Base-by-base conservation (phyloP, 768 basidiomycete species). In the Auricularia cornea region DNA sequence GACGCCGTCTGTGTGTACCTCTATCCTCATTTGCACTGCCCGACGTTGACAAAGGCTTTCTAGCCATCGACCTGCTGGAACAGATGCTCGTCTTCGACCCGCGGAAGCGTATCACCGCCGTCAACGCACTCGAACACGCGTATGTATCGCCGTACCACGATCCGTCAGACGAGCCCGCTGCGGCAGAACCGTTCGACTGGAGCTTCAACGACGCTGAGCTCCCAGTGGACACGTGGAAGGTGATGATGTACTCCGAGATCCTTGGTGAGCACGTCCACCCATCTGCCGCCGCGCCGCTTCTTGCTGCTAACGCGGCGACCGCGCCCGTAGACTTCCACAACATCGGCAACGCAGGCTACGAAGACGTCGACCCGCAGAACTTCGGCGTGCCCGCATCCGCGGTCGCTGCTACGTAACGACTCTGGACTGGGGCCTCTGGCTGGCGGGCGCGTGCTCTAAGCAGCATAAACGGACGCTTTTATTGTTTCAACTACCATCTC, bases 211-310 rank as follows among this genome's bases (percentile, higher is more conserved):
- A 99, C 67, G 97, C 97, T 23, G 97, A 99, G 74, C 81, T 99
- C 54, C 97, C 97, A 0, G 91, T 98, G 12, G 97, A 99, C 71
- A 96, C 93, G 1, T 99, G 97, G 97, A 98, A 98, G 78, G 96
- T 97, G 72, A 99, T 99, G 97, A 99, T 99, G 96, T 98, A 98
- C 80, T 90, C 88, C 70, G 96, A 99, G 77, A 98, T 98, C 67
- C 80, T 98, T 14, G 94, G 94, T 94, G 70, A 66, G 88, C 75
- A 4, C 4, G 23, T 5, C 29, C 3, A 54, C 29, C 10, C 1
- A n/a, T n/a, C 26, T 10, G 8, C 29, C 18, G 12, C 18, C 10
- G 35, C n/a, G 28, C 30, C 28, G 14, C 38, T 2, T 61, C 32
- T 29, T 20, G 54, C n/a, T n/a, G n/a, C n/a, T n/a, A n/a, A n/a